Evolutionary conservation across 2,329 filamentous ascomycete genomes (phyloP).

Genomic region (Fusarium illudens): DNA sequence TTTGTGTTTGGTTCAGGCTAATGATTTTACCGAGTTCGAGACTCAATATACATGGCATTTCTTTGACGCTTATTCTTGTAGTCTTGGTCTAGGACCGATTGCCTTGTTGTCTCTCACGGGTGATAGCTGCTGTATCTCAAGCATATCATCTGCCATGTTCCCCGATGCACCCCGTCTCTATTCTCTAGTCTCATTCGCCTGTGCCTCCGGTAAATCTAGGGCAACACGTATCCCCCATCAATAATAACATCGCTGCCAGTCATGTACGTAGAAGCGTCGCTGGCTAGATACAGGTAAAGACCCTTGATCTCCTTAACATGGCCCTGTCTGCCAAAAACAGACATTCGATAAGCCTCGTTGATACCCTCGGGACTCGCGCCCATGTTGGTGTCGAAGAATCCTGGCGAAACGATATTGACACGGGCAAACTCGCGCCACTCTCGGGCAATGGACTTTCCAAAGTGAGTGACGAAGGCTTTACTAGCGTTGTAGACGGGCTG

Average conservation of each 20-base stretch:
- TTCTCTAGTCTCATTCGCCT: neutral
- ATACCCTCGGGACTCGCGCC: conserved; percentile 53
- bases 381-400: conserved; percentile 62
- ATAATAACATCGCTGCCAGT: conserved; percentile 16
- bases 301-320: conserved; percentile 73
- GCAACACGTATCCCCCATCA: conserved; percentile 13
- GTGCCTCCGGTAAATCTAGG: neutral
- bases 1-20: conserved; percentile 70
- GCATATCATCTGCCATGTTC: neutral
- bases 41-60: neutral
- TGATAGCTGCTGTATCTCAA: neutral
- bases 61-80: neutral
- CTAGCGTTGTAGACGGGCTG: conserved; percentile 64
- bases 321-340: conserved; percentile 63
- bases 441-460: conserved; percentile 60
- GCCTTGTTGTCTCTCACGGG: neutral
- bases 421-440: conserved; percentile 65
- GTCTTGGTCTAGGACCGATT: too few relatives aligned
- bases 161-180: neutral
- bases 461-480: conserved; percentile 62
- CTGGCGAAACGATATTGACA: conserved; percentile 58
- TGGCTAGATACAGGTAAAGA: conserved; percentile 60
- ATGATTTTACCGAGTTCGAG: neutral
- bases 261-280: conserved; percentile 48
- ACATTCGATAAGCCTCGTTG: conserved; percentile 59